Base-by-base conservation (phyloP, 2,329 filamentous ascomycete genomes). In the Stachybotrys chlorohalonatus region DNA sequence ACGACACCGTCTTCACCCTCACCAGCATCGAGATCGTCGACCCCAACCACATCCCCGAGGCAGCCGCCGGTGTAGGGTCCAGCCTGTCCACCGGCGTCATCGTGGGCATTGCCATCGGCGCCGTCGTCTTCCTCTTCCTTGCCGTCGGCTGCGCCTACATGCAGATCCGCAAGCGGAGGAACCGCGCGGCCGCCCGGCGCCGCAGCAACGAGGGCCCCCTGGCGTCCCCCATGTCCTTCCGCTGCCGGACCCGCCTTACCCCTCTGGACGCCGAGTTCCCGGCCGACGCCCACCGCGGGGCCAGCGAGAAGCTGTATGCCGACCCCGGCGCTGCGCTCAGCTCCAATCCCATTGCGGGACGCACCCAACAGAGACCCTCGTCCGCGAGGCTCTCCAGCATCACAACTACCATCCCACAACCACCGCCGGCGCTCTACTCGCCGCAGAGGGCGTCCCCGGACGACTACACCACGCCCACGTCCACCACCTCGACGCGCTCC, bases 211-310 rank as follows among this genome's bases (percentile, higher is more conserved):
- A 36, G 15, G 31, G 32, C 9, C 31, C 31, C 3, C 8, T 30
- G 11, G 63, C 64, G 13, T 80, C 78, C 0, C 72, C 75, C 5
- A 69, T 81, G 31, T 79, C 75, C 1, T 81, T 81, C 65, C 73
- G 73, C 36, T 81, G 79, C 66, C 75, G 78, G 55, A 73, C 76
- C 0, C 73, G 57, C 9, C 49, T 65, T 11, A 65, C 63, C 5
- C 63, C 62, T 16, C 53, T 53, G 8, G 59, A 61, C 15, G 55
- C 58, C n/a, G 54, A 55, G 3, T 64, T 64, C 52, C 57, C 55
- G 8, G 55, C 59, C 31, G 53, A 55, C 13, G 54, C 50, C 15
- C 54, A 58, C n/a, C 58, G 58, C 56, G 54, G 59, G 1, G 54
- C 59, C 11, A 7, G 16, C 24, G 63, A 67, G 52, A 61, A 61